phyloP scores from a whole-genome alignment of 768 basidiomycete genomes.

The Sarcodon sp. region DNA sequence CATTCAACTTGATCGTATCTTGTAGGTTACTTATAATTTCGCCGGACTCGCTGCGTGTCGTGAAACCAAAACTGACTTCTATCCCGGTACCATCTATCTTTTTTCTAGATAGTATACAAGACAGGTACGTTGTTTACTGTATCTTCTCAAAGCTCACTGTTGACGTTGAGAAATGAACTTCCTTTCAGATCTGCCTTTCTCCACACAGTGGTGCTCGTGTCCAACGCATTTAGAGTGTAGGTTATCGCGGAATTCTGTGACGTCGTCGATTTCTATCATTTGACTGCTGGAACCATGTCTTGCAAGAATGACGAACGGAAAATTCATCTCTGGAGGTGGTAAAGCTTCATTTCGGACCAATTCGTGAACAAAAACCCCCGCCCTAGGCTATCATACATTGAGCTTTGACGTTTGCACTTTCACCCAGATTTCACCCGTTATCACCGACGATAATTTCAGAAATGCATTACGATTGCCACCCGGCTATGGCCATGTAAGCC shows the following conservation, averaged over 20 bases:
- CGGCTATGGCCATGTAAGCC: slow-evolving; percentile 30
- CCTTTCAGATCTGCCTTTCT: slow-evolving; percentile 35
- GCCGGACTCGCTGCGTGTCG: slow-evolving; percentile 43
- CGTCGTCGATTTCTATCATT: too few relatives aligned
- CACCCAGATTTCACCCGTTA: too few relatives aligned
- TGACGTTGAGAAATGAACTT: too few relatives aligned
- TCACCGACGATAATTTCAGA: slow-evolving; percentile 21
- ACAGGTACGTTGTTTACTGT: slow-evolving; percentile 10
- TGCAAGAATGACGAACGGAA: too few relatives aligned
- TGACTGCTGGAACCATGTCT: too few relatives aligned
- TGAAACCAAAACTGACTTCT: slow-evolving; percentile 31
- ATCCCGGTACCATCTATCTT: slow-evolving; percentile 8
- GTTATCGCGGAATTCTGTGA: slow-evolving; percentile 7
- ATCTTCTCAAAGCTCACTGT: neutral
- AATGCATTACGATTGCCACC: too few relatives aligned
- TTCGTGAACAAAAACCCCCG: neutral
- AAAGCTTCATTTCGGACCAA: neutral
- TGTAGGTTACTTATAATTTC: slow-evolving; percentile 54
- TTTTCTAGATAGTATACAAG: slow-evolving; percentile 15
- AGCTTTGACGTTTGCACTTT: slow-evolving; percentile 21
- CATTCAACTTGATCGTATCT: slow-evolving; percentile 35
- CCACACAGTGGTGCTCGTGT: slow-evolving; percentile 44
- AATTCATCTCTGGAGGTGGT: slow-evolving; percentile 7
- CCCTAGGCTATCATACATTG: slow-evolving; percentile 56
- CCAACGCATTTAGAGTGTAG: slow-evolving; percentile 56